Evolutionary conservation across 202 grass and related monocot species (phyloP).

Genomic region (Digitaria exilis): DNA sequence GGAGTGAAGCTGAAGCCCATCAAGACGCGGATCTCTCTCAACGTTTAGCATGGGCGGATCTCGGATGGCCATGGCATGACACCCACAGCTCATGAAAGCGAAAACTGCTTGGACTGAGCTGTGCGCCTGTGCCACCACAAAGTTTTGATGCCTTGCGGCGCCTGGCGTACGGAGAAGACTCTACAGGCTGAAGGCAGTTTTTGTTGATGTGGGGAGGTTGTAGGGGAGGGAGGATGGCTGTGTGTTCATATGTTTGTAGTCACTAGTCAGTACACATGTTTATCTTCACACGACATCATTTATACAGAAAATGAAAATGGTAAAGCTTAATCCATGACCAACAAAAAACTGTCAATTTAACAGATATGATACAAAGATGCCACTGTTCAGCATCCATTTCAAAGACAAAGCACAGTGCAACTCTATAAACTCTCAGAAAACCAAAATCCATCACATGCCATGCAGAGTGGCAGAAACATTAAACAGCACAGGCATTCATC

Average conservation of each 20-base stretch:
- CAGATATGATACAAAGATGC: neutral
- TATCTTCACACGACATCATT: conserved; percentile 47
- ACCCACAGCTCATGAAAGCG: conserved; percentile 37
- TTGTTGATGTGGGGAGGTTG: conserved; percentile 33
- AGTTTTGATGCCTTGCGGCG: conserved; percentile 46
- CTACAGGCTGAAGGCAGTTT: conserved; percentile 51
- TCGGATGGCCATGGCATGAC: conserved; percentile 25
- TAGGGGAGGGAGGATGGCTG: conserved; percentile 33
- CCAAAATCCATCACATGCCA: too few species aligned
- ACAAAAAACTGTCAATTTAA: neutral
- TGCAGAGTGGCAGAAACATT: neutral
- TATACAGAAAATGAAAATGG: conserved; percentile 41
- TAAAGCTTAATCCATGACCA: conserved; percentile 1
- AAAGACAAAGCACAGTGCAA: neutral
- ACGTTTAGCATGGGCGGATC: conserved; percentile 42
- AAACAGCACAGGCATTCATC: neutral
- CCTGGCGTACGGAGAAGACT: conserved; percentile 26
- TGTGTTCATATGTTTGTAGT: conserved; percentile 62
- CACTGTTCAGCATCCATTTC: neutral
- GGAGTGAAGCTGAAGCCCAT: conserved; percentile 97
- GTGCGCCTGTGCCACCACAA: neutral
- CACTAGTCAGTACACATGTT: conserved; percentile 66
- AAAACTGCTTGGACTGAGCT: conserved; percentile 34
- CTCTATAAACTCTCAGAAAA: neutral
- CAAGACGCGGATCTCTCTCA: conserved; percentile 71